These are phyloP conservation scores for Gossypium sturtianum DNA, from an alignment of 345 rosid species.

Conservation along the genomic window DNA sequence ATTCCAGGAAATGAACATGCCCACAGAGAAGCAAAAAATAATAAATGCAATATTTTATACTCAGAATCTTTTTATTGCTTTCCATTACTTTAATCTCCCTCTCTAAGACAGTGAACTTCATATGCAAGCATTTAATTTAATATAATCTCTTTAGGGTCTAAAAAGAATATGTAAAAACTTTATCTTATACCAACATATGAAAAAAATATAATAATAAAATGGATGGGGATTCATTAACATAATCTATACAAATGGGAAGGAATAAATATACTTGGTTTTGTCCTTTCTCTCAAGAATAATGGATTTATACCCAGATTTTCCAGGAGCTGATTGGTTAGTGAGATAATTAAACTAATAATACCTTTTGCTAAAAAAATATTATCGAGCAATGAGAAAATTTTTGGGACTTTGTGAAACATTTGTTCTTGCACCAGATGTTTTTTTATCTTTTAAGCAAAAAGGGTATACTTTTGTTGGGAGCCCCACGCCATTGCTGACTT, in stretches of 20 bases:
- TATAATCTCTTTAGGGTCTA: background rate
- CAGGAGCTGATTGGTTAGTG: background rate
- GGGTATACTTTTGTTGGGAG: slow-evolving; percentile 19
- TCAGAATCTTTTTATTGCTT: background rate
- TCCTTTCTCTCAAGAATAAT: background rate
- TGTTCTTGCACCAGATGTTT: slow-evolving; percentile 5
- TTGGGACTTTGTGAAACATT: slow-evolving; percentile 45
- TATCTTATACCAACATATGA: background rate
- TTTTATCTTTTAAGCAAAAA: slow-evolving; percentile 12
- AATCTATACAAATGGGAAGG: slow-evolving; percentile 1
- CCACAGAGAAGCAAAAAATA: background rate
- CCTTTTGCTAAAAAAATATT: slow-evolving; percentile 28
- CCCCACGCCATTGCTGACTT: slow-evolving; percentile 20
- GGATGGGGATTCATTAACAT: background rate
- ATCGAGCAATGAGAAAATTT: slow-evolving; percentile 66
- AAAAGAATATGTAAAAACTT: background rate
- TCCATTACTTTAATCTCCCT: background rate
- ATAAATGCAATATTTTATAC: background rate
- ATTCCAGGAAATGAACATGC: slow-evolving; percentile 14
- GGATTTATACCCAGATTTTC: background rate
- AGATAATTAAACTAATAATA: slow-evolving; percentile 15
- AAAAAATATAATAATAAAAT: background rate
- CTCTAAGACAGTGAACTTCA: background rate
- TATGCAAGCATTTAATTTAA: background rate
- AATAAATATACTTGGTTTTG: background rate